A percentile compares a stretch with the other conserved stretches of the same genome.
These are phyloP conservation scores for Mycena rebaudengoi DNA, from an alignment of 768 basidiomycete genomes.

Conservation along the genomic window DNA sequence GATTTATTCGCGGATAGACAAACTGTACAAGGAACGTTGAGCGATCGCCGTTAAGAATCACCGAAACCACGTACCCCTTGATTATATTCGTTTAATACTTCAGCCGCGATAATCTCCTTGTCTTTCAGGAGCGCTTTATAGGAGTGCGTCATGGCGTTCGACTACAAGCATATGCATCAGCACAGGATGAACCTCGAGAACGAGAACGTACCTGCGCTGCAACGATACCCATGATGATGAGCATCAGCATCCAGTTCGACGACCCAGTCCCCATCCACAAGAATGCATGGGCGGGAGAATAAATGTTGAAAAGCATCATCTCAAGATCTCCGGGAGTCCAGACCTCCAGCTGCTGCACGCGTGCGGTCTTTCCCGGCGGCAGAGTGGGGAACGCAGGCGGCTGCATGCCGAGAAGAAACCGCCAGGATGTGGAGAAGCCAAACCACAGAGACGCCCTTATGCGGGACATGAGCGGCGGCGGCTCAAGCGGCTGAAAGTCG, in stretches of 20 bases:
- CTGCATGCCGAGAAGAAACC: conserved; percentile 73
- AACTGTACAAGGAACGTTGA: conserved; percentile 55
- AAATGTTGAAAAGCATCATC: conserved; percentile 72
- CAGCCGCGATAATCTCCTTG: conserved; percentile 75
- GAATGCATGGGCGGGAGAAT: conserved; percentile 80
- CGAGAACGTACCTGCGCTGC: conserved; percentile 63
- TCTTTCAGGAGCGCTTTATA: conserved; percentile 79
- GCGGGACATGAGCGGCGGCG: conserved; percentile 56
- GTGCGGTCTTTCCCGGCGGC: conserved; percentile 51
- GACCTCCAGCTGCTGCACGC: conserved; percentile 80
- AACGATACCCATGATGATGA: conserved; percentile 72
- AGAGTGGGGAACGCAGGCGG: conserved; percentile 49
- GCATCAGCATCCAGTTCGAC: conserved; percentile 80
- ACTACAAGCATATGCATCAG: conserved; percentile 43
- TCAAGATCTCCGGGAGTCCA: conserved; percentile 84
- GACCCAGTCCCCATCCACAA: conserved; percentile 77
- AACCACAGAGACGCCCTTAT: conserved; percentile 57
- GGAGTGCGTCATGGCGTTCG: conserved; percentile 57
- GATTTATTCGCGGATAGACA: conserved; percentile 83
- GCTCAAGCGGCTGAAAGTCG: conserved; percentile 53
- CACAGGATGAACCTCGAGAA: background rate
- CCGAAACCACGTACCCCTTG: conserved; percentile 60
- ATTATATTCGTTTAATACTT: conserved; percentile 88
- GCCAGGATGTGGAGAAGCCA: conserved; percentile 62
- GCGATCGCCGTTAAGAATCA: background rate